Conservation (phyloP, 1,139 yeast genomes). For the Taphrina deformans region DNA sequence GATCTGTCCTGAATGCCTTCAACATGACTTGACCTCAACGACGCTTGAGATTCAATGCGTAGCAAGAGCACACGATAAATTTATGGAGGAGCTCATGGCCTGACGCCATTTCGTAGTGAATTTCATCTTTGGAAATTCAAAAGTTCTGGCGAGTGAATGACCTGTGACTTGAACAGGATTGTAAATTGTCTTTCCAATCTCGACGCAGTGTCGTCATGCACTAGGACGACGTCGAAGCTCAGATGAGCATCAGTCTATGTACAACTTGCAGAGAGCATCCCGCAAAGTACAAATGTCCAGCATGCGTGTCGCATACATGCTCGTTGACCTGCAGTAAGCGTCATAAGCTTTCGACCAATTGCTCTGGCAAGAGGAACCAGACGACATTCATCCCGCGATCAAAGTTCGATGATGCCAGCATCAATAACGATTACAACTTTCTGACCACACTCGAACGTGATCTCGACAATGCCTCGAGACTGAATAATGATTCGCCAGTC, state of each 20-base stretch:
- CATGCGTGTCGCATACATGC: constrained; percentile 69
- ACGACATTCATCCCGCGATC: constrained; percentile 58
- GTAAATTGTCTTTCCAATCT: too few relatives aligned
- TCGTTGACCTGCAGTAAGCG: constrained; percentile 66
- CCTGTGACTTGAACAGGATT: too few relatives aligned
- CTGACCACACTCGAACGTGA: constrained; percentile 63
- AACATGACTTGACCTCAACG: background rate
- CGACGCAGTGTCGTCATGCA: too few relatives aligned
- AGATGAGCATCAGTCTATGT: constrained; percentile 1
- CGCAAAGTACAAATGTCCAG: constrained; percentile 79
- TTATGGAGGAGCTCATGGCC: background rate
- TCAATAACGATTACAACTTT: constrained; percentile 84
- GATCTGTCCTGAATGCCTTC: background rate
- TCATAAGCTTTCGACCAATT: constrained; percentile 64
- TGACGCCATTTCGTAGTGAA: constrained; percentile 2
- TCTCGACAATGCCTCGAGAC: constrained; percentile 52
- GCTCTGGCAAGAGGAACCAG: constrained; percentile 68
- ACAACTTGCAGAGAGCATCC: constrained; percentile 1
- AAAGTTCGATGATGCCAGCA: constrained; percentile 48
- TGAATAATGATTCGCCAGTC: constrained; percentile 41
- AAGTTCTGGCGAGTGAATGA: too few relatives aligned
- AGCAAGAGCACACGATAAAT: background rate
- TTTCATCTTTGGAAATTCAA: background rate
- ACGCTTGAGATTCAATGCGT: background rate
- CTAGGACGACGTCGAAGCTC: too few relatives aligned